Evolutionary conservation across 2,329 filamentous ascomycete species (phyloP), one percentile per base, ranked within the genome.

Genomic region (Hypoxylon sp.): DNA sequence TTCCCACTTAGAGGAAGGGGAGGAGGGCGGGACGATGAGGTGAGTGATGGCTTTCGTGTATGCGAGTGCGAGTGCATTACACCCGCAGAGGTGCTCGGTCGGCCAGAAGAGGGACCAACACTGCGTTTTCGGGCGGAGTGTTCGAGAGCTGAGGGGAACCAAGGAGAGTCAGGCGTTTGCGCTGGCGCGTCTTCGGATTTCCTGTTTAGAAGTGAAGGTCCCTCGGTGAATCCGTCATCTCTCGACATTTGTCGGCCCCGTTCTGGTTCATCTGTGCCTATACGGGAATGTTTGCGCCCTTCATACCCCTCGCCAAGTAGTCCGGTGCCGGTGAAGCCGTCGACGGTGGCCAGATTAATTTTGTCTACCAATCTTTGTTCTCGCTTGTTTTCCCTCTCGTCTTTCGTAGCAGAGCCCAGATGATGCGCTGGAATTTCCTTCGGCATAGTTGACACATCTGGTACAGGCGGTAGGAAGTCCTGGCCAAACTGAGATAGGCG

Each of bases 171-270:
- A 38, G 65, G 61, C 12, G 63, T 67, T 0, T 70, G 59, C 26
- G 36, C 26, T 7, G 77, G 51, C 72, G 77, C 45, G 51, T 76
- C 56, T 74, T 71, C 49, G 16, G 69, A 49, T 54, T 58, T 77
- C 48, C 71, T 78, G 68, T 86, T 88, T 18, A 90, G 73, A 1
- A 90, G 80, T 7, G 83, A 88, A 1, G 86, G 82, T 0, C 86
- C 88, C 6, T 84, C 81, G 3, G 81, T 86, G 71, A 89, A 89
- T 8, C 85, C 78, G 1, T 74, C 70, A 9, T 78, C 76, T 22
- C 61, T 70, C 1, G 59, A 49, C 65, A 24, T 67, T 69, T 73
- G 30, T 74, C 69, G 9, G 77, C 76, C 5, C 67, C 61, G 44
- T 67, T 65, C 64, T 68, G 78, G 70, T 30, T 50, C 71, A 32